Evolutionary conservation across 768 basidiomycete genomes (phyloP).

Genomic region (Pilatotrama ljubarskyi): DNA sequence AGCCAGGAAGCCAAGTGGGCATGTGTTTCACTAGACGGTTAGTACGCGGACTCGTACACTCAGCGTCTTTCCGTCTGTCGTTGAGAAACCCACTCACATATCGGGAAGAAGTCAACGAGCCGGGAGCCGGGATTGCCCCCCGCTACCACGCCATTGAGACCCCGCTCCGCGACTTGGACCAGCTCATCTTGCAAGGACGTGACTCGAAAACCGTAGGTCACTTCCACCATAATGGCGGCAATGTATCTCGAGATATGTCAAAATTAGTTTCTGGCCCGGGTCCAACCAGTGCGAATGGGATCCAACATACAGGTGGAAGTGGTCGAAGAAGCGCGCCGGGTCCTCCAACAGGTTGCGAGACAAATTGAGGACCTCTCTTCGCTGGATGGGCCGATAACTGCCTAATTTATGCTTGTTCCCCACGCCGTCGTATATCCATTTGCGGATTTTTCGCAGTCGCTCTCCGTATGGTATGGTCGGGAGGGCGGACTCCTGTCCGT

Average conservation of each 20-base stretch:
- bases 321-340: conserved; percentile 9
- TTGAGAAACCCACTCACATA: conserved; percentile 14
- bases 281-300: no score
- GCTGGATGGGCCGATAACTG: conserved; percentile 10
- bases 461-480: conserved; percentile 10
- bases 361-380: conserved; percentile 8
- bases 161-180: not conserved
- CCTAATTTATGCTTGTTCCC: not conserved
- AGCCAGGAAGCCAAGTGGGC: conserved; percentile 37
- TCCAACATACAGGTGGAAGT: not conserved
- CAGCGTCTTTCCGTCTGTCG: not conserved
- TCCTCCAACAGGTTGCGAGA: conserved; percentile 5
- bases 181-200: not conserved
- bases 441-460: conserved; percentile 16
- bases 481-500: conserved; percentile 5
- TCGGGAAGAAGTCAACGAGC: not conserved
- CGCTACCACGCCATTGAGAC: not conserved
- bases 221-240: conserved; percentile 17
- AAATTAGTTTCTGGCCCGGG: no score
- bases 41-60: no score
- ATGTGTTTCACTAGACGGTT: conserved; percentile 22
- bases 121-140: not conserved
- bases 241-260: conserved; percentile 20
- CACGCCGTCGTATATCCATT: conserved; percentile 19
- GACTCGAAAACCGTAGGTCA: not conserved